Evolutionary conservation across 768 basidiomycete genomes (phyloP).

Genomic region (Lentinula guzmanii): DNA sequence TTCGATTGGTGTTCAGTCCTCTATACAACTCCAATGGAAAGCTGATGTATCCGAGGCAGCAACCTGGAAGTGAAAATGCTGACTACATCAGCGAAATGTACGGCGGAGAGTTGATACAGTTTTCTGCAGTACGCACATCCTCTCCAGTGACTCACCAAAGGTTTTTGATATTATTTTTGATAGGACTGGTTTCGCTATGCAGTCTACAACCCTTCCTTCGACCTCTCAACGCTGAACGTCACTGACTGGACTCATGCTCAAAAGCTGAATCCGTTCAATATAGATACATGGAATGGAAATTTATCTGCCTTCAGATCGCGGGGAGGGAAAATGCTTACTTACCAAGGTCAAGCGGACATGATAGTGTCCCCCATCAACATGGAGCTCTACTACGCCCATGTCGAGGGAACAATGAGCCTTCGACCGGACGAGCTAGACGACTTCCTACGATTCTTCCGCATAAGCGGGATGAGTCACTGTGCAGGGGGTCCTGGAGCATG

Average conservation of each 20-base stretch:
- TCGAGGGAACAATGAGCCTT: slow-evolving; percentile 11
- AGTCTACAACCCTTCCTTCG: neutral
- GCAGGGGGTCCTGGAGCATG: slow-evolving; percentile 11
- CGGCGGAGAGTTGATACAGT: neutral
- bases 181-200: slow-evolving; percentile 2
- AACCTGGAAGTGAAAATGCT: slow-evolving; percentile 9
- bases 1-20: slow-evolving; percentile 9
- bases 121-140: neutral
- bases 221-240: neutral
- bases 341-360: slow-evolving; percentile 12
- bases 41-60: slow-evolving; percentile 9
- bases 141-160: neutral
- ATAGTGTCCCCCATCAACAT: slow-evolving; percentile 12
- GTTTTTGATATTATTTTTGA: neutral
- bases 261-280: neutral
- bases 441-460: slow-evolving; percentile 16
- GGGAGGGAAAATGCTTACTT: slow-evolving; percentile 17
- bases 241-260: neutral
- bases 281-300: slow-evolving; percentile 10
- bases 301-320: slow-evolving; percentile 8
- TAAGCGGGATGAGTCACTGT: slow-evolving; percentile 17
- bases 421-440: slow-evolving; percentile 11
- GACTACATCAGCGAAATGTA: slow-evolving; percentile 1
- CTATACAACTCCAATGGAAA: slow-evolving; percentile 7
- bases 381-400: slow-evolving; percentile 11